These are phyloP conservation scores for Peronospora farinosa DNA, from an alignment of 352 stramenopile genomes.

Conservation along the genomic window DNA sequence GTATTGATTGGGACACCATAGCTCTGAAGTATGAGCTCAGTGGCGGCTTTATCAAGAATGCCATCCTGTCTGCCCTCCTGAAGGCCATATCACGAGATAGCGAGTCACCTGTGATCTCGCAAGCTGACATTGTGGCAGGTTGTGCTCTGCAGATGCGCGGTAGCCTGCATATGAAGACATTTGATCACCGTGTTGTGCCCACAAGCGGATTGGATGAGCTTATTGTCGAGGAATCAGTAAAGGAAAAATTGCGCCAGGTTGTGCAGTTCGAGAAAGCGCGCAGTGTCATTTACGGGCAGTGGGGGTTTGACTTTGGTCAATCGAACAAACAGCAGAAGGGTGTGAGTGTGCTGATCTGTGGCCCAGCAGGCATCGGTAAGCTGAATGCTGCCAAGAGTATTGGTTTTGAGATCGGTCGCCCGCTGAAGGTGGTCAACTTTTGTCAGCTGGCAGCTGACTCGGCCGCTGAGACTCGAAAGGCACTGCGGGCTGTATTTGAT, in stretches of 20 bases:
- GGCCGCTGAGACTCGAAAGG: conserved; percentile 63
- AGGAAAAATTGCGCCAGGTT: conserved; percentile 59
- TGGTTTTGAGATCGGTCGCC: conserved; percentile 76
- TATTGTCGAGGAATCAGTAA: conserved; percentile 59
- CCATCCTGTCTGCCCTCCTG: conserved; percentile 77
- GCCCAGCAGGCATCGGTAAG: conserved; percentile 69
- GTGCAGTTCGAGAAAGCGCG: conserved; percentile 82
- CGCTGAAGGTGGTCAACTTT: conserved; percentile 80
- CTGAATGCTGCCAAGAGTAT: conserved; percentile 68
- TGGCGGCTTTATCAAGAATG: conserved; percentile 89
- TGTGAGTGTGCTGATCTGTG: conserved; percentile 66
- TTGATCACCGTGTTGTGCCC: conserved; percentile 79
- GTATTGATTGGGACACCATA: conserved; percentile 82
- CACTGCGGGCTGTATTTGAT: conserved; percentile 75
- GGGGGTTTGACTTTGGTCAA: conserved; percentile 79
- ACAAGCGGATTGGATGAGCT: conserved; percentile 66
- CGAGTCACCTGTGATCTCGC: conserved; percentile 55
- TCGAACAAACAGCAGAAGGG: conserved; percentile 82
- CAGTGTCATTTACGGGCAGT: conserved; percentile 82
- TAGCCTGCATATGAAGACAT: conserved; percentile 86
- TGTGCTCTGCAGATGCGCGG: conserved; percentile 85
- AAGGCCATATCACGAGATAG: conserved; percentile 62
- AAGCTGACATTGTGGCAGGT: conserved; percentile 71
- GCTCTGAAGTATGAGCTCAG: conserved; percentile 85
- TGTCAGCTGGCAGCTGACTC: conserved; percentile 72